phyloP scores from a whole-genome alignment of 139 green algal species.

The Coelastrella sp. region DNA sequence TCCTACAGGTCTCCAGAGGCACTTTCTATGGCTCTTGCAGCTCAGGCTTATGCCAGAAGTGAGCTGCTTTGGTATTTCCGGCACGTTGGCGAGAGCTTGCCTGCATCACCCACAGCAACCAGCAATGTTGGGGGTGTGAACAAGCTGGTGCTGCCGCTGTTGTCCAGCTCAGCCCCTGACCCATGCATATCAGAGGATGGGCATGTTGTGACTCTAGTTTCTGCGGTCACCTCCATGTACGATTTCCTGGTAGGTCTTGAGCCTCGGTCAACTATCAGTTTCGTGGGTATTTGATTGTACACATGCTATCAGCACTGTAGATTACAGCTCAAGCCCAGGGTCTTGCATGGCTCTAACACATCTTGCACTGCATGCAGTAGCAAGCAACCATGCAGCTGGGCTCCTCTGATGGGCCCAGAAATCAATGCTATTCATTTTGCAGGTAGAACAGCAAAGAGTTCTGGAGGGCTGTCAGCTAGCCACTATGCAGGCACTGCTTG shows the following conservation, averaged over 20 bases:
- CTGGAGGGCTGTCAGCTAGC: constrained; percentile 30
- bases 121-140: neutral
- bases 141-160: neutral
- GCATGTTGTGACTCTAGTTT: constrained; percentile 13
- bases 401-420: too few species aligned
- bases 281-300: too few species aligned
- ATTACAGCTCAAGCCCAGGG: too few species aligned
- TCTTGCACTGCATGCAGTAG: too few species aligned
- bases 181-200: constrained; percentile 10
- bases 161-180: neutral
- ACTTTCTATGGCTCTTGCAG: constrained; percentile 32
- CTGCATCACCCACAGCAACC: neutral
- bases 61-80: constrained; percentile 51
- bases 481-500: constrained; percentile 28
- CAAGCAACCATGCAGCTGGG: too few species aligned
- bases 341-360: too few species aligned
- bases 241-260: constrained; percentile 31
- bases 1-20: neutral
- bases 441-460: constrained; percentile 31
- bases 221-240: constrained; percentile 24
- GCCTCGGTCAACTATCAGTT: too few species aligned
- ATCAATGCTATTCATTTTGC: too few species aligned
- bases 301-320: too few species aligned
- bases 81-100: constrained; percentile 24
- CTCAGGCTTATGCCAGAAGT: constrained; percentile 37